phyloP scores from a whole-genome alignment of 1,139 yeast genomes.

The Zygoascus meyerae region DNA sequence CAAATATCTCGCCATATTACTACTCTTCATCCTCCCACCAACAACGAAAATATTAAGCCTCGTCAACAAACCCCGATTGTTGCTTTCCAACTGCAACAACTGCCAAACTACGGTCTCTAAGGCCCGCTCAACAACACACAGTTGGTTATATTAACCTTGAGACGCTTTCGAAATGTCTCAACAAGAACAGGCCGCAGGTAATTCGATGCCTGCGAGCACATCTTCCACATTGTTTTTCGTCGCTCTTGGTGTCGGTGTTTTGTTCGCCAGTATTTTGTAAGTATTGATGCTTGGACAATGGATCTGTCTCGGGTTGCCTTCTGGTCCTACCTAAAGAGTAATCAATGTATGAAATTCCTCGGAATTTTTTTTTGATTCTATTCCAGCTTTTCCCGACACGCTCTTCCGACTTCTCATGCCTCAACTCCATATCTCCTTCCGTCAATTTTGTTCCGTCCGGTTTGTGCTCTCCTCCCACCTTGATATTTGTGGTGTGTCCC shows the following conservation, averaged over 20 bases:
- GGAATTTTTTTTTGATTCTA: background rate
- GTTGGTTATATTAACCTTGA: too few relatives aligned
- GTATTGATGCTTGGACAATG: conserved; percentile 9
- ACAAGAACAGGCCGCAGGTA: background rate
- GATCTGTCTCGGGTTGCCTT: too few relatives aligned
- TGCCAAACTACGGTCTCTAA: background rate
- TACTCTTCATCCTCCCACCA: background rate
- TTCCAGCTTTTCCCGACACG: background rate
- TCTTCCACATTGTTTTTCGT: conserved; percentile 29
- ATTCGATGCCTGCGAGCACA: conserved; percentile 6
- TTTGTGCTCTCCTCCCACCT: too few relatives aligned
- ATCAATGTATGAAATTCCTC: background rate
- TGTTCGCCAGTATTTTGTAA: conserved; percentile 31
- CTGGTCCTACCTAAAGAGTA: too few relatives aligned
- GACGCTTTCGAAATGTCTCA: too few relatives aligned
- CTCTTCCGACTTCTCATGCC: background rate
- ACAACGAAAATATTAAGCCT: background rate
- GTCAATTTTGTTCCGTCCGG: background rate
- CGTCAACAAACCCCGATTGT: background rate
- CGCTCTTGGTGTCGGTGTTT: conserved; percentile 34
- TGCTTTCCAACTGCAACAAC: background rate
- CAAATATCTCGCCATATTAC: background rate
- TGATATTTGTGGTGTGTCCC: too few relatives aligned
- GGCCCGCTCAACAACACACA: too few relatives aligned
- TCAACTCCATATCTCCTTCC: background rate